A percentile compares a stretch with the other conserved stretches of the same genome.
phyloP scores from a whole-genome alignment of 768 basidiomycete genomes.

The Trametes maxima region DNA sequence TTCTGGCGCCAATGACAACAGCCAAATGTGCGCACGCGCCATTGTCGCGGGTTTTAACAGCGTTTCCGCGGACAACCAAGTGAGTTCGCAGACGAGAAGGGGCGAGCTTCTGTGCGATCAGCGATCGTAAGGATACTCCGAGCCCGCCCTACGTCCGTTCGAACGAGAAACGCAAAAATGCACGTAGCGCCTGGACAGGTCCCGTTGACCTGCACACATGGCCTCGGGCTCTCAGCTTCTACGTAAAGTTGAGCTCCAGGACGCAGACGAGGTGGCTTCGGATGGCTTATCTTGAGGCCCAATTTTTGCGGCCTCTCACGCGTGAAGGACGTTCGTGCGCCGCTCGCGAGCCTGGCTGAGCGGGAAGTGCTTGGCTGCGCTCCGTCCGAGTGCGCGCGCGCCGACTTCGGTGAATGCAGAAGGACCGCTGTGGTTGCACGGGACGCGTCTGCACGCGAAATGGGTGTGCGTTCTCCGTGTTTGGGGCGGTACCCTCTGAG shows the following conservation, averaged over 20 bases:
- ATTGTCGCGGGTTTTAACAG: too few relatives aligned
- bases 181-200: neutral
- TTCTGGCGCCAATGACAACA: too few relatives aligned
- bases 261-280: neutral
- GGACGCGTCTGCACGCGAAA: neutral
- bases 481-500: neutral
- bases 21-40: too few relatives aligned
- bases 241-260: conserved; percentile 17
- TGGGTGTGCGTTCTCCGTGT: neutral
- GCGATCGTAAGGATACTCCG: neutral
- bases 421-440: neutral
- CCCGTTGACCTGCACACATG: conserved; percentile 16
- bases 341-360: neutral
- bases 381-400: neutral
- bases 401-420: conserved; percentile 8
- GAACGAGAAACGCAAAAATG: neutral
- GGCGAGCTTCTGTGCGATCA: neutral
- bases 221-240: neutral
- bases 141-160: neutral
- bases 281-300: conserved; percentile 8
- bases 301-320: conserved; percentile 5
- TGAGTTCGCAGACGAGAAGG: neutral
- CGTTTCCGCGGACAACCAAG: too few relatives aligned
- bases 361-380: neutral
- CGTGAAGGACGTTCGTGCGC: neutral